These are phyloP conservation scores for Dothideomycetes sp. DNA, from an alignment of 2,329 filamentous ascomycete genomes.

Conservation along the genomic window DNA sequence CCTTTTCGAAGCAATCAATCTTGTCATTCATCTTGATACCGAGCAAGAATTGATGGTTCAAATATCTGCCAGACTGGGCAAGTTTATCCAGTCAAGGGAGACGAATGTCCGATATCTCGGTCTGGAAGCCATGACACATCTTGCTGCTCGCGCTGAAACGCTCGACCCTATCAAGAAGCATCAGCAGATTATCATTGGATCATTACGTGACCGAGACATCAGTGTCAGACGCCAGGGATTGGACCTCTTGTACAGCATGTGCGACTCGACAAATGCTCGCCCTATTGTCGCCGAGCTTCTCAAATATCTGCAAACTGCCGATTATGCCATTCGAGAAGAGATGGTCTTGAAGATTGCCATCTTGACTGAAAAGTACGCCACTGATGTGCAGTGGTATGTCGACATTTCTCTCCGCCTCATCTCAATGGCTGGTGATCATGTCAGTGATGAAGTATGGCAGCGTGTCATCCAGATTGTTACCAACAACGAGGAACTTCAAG, in stretches of 20 bases:
- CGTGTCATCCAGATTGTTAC: constrained; percentile 97
- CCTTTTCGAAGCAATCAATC: constrained; percentile 94
- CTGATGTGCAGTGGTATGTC: constrained; percentile 98
- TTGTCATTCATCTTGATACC: constrained; percentile 94
- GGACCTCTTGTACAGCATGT: constrained; percentile 98
- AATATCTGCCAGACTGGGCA: constrained; percentile 79
- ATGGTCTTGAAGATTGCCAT: constrained; percentile 99
- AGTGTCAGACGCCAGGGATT: constrained; percentile 92
- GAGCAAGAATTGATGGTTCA: constrained; percentile 93
- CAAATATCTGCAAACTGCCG: constrained; percentile 88
- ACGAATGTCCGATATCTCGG: constrained; percentile 96
- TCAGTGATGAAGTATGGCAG: constrained; percentile 98
- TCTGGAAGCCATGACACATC: constrained; percentile 94
- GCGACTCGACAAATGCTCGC: constrained; percentile 86
- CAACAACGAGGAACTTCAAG: constrained; percentile 96
- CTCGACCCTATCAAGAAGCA: constrained; percentile 97
- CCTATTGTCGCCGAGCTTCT: constrained; percentile 88
- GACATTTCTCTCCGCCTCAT: constrained; percentile 92
- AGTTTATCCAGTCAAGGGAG: constrained; percentile 93
- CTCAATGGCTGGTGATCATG: constrained; percentile 93
- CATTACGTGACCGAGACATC: constrained; percentile 89
- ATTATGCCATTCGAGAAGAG: constrained; percentile 95
- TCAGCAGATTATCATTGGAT: constrained; percentile 89
- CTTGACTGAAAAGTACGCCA: constrained; percentile 94
- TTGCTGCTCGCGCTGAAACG: constrained; percentile 86